Evolutionary conservation across 768 basidiomycete species (phyloP), one percentile per base, ranked within the genome.

Genomic region (Gautieria morchelliformis): DNA sequence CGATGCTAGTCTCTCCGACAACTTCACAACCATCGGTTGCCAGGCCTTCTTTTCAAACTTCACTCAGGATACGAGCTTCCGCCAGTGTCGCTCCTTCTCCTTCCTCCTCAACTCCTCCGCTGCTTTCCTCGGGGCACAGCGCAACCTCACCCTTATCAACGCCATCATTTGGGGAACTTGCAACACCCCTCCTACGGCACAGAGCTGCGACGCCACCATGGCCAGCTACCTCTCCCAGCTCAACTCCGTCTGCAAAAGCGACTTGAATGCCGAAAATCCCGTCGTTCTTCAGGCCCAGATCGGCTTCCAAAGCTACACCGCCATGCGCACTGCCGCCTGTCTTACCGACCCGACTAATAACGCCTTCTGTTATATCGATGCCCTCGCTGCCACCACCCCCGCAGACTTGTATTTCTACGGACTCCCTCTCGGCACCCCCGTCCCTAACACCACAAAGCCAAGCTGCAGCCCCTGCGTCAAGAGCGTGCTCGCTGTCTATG

Each of bases 151-250:
- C 1, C 66, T 76, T 37, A 74, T 89, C 64, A 92, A 91, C 63
- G 68, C 72, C 9, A 72, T 89, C 51, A 65, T 92, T 7, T 89
- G 87, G 84, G 87, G 87, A 2, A 89, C 85, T 0, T 93, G 91
- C 70, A 30, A 87, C 86, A 87, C 87, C 6, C 69, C 66, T 15
- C 64, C 69, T 1, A 64, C 67, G 2, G 66, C 70, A 14, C 73
- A 69, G 22, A 76, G 83, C 59, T 93, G 90, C 63, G 62, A 69
- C n/a, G 61, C 70, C 30, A 87, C 85, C 61, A 89, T 93, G 83
- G 74, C 64, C 6, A 80, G 78, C 75, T 87, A 85, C 66, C 77
- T 79, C 1, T 64, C 68, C 0, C 62, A 69, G 33, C 67, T 90
- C 15, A 68, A 75, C 61, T 63, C 66, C 1, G 69, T 74, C 1